Conservation (phyloP, 2,329 filamentous ascomycete species). For the Onygenales sp. region DNA sequence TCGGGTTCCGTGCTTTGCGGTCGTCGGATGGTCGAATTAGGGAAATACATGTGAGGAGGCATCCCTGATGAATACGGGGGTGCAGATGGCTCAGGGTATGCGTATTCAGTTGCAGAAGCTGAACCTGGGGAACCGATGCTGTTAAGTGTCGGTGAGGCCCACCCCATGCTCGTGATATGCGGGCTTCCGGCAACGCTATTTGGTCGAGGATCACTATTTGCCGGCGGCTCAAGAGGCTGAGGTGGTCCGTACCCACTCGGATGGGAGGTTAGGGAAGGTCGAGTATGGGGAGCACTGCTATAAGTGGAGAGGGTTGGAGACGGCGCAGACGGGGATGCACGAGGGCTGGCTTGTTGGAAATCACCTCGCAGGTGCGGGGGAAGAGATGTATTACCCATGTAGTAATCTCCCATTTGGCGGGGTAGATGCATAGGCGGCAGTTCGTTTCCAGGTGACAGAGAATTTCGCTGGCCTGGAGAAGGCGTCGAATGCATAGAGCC, state of each 20-base stretch:
- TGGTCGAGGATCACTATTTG: conserved; percentile 64
- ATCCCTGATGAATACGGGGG: conserved; percentile 37
- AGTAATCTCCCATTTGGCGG: conserved; percentile 61
- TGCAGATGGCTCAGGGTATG: conserved; percentile 64
- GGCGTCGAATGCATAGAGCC: conserved; percentile 53
- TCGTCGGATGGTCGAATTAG: conserved; percentile 57
- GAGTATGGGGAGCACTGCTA: conserved; percentile 38
- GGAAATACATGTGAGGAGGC: conserved; percentile 62
- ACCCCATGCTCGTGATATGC: conserved; percentile 71
- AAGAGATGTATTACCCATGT: conserved; percentile 68
- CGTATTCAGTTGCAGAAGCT: conserved; percentile 57
- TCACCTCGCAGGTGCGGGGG: conserved; percentile 74
- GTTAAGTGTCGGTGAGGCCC: conserved; percentile 75
- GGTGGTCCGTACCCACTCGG: conserved; percentile 74
- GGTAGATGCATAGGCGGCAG: conserved; percentile 62
- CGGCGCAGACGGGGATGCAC: conserved; percentile 51
- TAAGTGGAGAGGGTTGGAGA: conserved; percentile 57
- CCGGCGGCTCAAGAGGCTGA: conserved; percentile 70
- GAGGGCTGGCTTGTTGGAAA: conserved; percentile 60
- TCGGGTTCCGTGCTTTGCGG: conserved; percentile 67
- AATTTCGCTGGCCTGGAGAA: conserved; percentile 71
- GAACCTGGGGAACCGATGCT: conserved; percentile 62
- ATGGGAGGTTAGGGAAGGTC: conserved; percentile 68
- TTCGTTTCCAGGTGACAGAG: conserved; percentile 70
- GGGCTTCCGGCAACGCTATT: conserved; percentile 74